phyloP scores from a whole-genome alignment of 2,329 filamentous ascomycete species.

The Nemania serpens region DNA sequence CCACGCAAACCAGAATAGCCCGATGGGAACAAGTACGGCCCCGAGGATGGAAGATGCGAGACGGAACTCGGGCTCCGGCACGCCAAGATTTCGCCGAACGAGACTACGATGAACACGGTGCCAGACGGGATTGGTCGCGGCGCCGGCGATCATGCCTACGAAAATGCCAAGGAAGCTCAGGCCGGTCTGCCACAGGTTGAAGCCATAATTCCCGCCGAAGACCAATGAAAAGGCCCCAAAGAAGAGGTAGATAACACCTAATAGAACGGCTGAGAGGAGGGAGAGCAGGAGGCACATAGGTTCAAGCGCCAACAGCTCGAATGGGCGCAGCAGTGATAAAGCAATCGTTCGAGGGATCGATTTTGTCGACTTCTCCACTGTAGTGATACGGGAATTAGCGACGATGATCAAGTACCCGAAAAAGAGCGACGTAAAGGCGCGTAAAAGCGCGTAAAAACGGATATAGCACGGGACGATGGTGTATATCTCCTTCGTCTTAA shows the following conservation, averaged over 20 bases:
- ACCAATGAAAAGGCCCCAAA: conserved; percentile 87
- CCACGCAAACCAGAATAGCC: conserved; percentile 90
- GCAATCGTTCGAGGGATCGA: conserved; percentile 68
- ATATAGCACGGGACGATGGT: not conserved
- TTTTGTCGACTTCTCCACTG: conserved; percentile 68
- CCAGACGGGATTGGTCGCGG: conserved; percentile 70
- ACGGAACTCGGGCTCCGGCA: conserved; percentile 84
- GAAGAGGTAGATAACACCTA: conserved; percentile 88
- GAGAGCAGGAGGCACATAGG: conserved; percentile 86
- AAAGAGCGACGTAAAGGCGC: too few species aligned
- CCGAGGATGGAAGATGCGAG: conserved; percentile 77
- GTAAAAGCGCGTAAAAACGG: not conserved
- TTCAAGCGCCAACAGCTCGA: conserved; percentile 79
- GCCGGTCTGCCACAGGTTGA: conserved; percentile 80
- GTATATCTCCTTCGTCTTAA: not conserved
- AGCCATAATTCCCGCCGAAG: conserved; percentile 74
- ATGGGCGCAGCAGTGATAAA: conserved; percentile 67
- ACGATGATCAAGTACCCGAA: not conserved
- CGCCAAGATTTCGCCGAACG: conserved; percentile 55
- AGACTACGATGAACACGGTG: conserved; percentile 62
- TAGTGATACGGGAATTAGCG: not conserved
- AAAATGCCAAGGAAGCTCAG: conserved; percentile 75
- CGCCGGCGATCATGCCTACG: conserved; percentile 68
- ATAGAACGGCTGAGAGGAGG: conserved; percentile 79
- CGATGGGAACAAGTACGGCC: conserved; percentile 76